These are phyloP conservation scores for Fusarium zealandicum DNA, from an alignment of 2,329 filamentous ascomycete genomes.

Conservation along the genomic window DNA sequence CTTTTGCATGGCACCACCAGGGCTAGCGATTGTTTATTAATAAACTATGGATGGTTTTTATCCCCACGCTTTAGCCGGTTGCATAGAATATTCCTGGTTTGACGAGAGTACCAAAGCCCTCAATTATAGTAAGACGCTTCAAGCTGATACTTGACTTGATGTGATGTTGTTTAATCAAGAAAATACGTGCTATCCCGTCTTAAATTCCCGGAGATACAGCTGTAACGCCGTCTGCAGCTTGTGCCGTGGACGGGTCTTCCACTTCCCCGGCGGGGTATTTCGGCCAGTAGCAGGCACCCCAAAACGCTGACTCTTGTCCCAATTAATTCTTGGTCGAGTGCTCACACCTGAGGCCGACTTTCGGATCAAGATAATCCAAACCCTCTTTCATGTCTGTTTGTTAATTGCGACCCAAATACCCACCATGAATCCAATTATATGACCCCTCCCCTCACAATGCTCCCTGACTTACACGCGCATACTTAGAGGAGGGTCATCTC, in stretches of 20 bases:
- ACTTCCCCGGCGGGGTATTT: not conserved
- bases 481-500: not conserved
- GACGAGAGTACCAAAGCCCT: no score
- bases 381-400: not conserved
- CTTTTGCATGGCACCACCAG: no score
- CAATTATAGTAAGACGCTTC: no score
- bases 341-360: not conserved
- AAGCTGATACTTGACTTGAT: no score
- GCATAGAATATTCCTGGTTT: no score
- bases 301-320: slow-evolving; percentile 1
- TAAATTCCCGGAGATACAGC: not conserved
- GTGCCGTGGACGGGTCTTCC: slow-evolving; percentile 9
- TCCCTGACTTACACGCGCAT: not conserved
- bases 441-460: no score
- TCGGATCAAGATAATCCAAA: slow-evolving; percentile 10
- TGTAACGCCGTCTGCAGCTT: no score
- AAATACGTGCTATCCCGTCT: no score
- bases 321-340: not conserved
- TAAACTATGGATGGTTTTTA: no score
- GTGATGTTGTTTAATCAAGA: no score
- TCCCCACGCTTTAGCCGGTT: no score
- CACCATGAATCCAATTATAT: slow-evolving; percentile 3
- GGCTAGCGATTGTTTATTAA: no score
- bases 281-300: not conserved
- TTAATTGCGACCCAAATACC: not conserved